These are phyloP conservation scores for Lophium mytilinum DNA, from an alignment of 495 filamentous ascomycete species.

Conservation along the genomic window DNA sequence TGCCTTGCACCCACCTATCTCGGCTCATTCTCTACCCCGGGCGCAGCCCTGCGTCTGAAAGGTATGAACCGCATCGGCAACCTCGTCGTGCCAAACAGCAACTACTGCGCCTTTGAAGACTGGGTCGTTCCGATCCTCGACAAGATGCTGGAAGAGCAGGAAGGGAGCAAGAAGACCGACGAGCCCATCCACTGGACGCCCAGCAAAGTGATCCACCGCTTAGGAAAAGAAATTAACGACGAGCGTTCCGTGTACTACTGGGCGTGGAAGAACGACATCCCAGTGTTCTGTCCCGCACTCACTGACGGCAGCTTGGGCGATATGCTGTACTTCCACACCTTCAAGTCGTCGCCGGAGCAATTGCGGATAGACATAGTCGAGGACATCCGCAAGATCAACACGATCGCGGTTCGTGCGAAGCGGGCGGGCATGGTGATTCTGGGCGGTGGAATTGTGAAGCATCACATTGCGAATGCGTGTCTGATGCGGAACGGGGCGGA, in stretches of 20 bases:
- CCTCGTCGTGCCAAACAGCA: constrained; percentile 89
- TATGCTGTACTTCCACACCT: constrained; percentile 97
- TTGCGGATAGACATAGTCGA: constrained; percentile 81
- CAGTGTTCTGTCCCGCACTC: constrained; percentile 90
- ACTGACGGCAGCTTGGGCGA: constrained; percentile 93
- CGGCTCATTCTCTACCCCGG: constrained; percentile 67
- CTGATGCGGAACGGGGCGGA: constrained; percentile 96
- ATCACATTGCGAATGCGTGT: constrained; percentile 95
- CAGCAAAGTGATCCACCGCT: constrained; percentile 70
- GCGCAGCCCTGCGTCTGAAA: constrained; percentile 65
- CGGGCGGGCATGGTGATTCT: constrained; percentile 88
- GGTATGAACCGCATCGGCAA: constrained; percentile 96
- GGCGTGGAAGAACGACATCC: constrained; percentile 88
- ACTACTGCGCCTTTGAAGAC: constrained; percentile 96
- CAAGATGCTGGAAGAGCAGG: constrained; percentile 85
- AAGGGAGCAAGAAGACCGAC: constrained; percentile 55
- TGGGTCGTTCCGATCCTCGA: constrained; percentile 92
- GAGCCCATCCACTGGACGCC: constrained; percentile 83
- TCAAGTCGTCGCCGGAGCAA: constrained; percentile 68
- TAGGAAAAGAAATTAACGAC: constrained; percentile 88
- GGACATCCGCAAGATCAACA: constrained; percentile 84
- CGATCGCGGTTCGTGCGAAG: constrained; percentile 73
- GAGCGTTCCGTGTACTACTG: constrained; percentile 85
- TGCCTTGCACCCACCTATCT: constrained; percentile 91
- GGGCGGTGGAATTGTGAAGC: constrained; percentile 88